Conservation (phyloP, 306 rosid genomes). For the Gillenia trifoliata region DNA sequence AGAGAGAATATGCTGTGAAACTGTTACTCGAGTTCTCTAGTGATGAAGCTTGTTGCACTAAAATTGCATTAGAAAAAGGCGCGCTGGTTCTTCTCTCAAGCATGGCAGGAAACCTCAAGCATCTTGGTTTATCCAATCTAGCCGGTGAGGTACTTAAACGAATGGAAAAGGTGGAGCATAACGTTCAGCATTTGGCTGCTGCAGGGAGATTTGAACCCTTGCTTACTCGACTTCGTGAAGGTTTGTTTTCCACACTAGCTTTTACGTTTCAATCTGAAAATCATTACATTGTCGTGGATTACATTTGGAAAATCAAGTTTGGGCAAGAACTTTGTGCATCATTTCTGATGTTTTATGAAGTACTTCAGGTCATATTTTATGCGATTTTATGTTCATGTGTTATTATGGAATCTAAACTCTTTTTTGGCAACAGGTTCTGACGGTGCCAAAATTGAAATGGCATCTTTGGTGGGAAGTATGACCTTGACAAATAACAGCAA, state of each 20-base stretch:
- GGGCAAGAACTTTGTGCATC: no score
- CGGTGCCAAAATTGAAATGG: constrained; percentile 49
- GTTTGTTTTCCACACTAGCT: constrained; percentile 15
- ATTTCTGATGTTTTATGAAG: no score
- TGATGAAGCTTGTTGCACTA: constrained; percentile 48
- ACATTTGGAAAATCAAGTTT: background rate
- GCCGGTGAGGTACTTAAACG: constrained; percentile 53
- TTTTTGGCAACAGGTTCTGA: constrained; percentile 44
- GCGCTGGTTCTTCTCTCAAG: constrained; percentile 59
- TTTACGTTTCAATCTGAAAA: constrained; percentile 1
- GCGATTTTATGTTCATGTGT: background rate
- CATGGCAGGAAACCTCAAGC: constrained; percentile 42
- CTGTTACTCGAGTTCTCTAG: constrained; percentile 46
- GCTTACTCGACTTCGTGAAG: constrained; percentile 37
- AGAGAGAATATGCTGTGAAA: constrained; percentile 54
- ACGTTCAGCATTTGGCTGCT: constrained; percentile 43
- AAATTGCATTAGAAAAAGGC: constrained; percentile 58
- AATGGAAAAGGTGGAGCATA: constrained; percentile 47
- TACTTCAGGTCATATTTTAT: no score
- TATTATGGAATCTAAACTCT: constrained; percentile 6
- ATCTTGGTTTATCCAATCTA: constrained; percentile 39
- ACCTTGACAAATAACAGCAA: constrained; percentile 50
- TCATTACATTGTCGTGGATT: background rate
- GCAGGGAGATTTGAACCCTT: constrained; percentile 60
- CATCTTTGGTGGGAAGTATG: constrained; percentile 50